phyloP scores from a whole-genome alignment of 805 yeast genomes.

The Candida ovalis region DNA sequence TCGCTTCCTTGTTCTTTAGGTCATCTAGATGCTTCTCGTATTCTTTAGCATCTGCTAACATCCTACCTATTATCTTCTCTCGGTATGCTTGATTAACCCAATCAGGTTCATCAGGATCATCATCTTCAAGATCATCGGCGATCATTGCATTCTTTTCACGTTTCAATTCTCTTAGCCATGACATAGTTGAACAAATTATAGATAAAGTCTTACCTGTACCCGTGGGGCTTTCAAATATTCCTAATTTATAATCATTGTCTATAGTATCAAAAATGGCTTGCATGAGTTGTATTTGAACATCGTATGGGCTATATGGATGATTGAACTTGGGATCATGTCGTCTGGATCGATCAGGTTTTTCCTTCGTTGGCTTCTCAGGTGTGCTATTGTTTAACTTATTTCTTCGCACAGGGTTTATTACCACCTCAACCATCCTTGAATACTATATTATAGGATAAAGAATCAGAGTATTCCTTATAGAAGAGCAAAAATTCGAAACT shows the following conservation, averaged over 20 bases:
- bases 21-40: slow-evolving; percentile 40
- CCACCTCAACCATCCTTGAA: slow-evolving; percentile 21
- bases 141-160: slow-evolving; percentile 35
- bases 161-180: slow-evolving; percentile 55
- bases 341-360: neutral
- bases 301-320: slow-evolving; percentile 83
- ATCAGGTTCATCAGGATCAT: slow-evolving; percentile 41
- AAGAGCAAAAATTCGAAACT: too few species aligned
- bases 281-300: slow-evolving; percentile 77
- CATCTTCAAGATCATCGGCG: slow-evolving; percentile 18
- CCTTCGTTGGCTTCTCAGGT: neutral
- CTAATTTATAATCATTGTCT: slow-evolving; percentile 52
- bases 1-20: slow-evolving; percentile 27
- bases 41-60: slow-evolving; percentile 29
- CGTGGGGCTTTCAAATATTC: slow-evolving; percentile 88
- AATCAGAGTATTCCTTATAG: too few species aligned
- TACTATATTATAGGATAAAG: too few species aligned
- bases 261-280: slow-evolving; percentile 63
- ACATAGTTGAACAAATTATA: slow-evolving; percentile 75
- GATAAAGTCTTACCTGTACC: slow-evolving; percentile 94
- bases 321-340: slow-evolving; percentile 33
- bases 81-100: slow-evolving; percentile 33
- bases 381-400: neutral
- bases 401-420: slow-evolving; percentile 9
- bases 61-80: slow-evolving; percentile 31